Evolutionary conservation across 1,139 yeast species (phyloP).

Genomic region (Blastobotrys proliferans): DNA sequence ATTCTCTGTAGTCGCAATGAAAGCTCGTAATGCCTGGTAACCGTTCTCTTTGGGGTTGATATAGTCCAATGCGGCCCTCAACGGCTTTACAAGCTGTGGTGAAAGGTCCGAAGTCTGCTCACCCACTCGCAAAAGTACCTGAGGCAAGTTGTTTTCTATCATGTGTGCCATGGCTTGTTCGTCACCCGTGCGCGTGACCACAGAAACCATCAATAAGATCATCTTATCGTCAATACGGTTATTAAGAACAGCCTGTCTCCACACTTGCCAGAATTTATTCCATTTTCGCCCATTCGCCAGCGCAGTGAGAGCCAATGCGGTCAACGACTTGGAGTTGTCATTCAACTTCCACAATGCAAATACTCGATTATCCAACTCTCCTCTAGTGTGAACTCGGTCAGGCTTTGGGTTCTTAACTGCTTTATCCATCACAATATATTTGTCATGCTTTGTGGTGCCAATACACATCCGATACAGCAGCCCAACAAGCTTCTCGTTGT

Average conservation of each 20-base stretch:
- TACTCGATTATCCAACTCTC: constrained; percentile 23
- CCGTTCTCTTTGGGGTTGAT: constrained; percentile 25
- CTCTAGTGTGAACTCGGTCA: constrained; percentile 19
- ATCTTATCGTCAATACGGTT: constrained; percentile 21
- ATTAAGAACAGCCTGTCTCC: constrained; percentile 25
- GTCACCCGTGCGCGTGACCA: constrained; percentile 32
- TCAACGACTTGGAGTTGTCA: constrained; percentile 20
- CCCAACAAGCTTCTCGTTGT: constrained; percentile 24
- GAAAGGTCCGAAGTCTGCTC: constrained; percentile 13
- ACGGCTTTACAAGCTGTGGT: constrained; percentile 18
- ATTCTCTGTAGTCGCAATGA: constrained; percentile 10
- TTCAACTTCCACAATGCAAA: constrained; percentile 23
- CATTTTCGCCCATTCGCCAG: constrained; percentile 39
- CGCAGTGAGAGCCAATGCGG: constrained; percentile 36
- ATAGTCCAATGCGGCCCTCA: constrained; percentile 22
- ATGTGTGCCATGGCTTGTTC: constrained; percentile 24
- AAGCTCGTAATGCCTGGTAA: constrained; percentile 23
- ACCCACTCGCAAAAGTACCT: constrained; percentile 14
- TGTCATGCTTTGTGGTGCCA: constrained; percentile 18
- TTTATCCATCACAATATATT: constrained; percentile 20
- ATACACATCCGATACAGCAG: constrained; percentile 31
- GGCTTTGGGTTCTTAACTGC: constrained; percentile 26
- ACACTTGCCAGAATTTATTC: constrained; percentile 35
- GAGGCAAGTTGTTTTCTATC: constrained; percentile 27
- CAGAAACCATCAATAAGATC: constrained; percentile 27